Evolutionary conservation across 345 rosid genomes (phyloP).

Genomic region (Populus deltoides): DNA sequence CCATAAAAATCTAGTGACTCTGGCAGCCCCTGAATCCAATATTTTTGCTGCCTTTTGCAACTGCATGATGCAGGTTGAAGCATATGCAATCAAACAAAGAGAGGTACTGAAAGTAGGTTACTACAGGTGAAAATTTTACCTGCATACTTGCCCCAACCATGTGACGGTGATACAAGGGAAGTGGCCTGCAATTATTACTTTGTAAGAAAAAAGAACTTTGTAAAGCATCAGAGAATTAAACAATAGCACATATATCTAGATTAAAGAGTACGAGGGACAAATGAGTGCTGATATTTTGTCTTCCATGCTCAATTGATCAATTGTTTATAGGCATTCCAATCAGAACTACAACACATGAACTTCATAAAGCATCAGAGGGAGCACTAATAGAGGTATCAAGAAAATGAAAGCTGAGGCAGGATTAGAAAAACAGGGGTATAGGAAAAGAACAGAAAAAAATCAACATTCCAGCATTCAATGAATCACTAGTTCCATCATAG

Average conservation of each 20-base stretch:
- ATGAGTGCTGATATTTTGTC: not conserved
- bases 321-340: not conserved
- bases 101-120: not conserved
- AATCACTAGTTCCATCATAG: no score
- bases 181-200: conserved; percentile 60
- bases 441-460: no score
- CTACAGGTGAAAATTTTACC: conserved; percentile 37
- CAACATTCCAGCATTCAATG: no score
- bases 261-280: not conserved
- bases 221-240: not conserved
- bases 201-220: conserved; percentile 14
- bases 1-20: conserved; percentile 97
- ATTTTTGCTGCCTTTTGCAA: conserved; percentile 89
- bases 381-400: no score
- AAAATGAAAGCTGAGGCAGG: no score
- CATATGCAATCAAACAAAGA: conserved; percentile 8
- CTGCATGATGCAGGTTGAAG: conserved; percentile 41
- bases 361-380: no score
- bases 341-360: no score
- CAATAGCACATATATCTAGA: not conserved
- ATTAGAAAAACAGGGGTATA: no score
- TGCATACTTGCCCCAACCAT: conserved; percentile 75
- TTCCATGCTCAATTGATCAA: not conserved
- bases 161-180: conserved; percentile 86
- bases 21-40: conserved; percentile 88